Evolutionary conservation across 1,284 basidiomycete genomes (phyloP), one percentile per base, ranked within the genome.

Genomic region (Sporisorium sorghi): DNA sequence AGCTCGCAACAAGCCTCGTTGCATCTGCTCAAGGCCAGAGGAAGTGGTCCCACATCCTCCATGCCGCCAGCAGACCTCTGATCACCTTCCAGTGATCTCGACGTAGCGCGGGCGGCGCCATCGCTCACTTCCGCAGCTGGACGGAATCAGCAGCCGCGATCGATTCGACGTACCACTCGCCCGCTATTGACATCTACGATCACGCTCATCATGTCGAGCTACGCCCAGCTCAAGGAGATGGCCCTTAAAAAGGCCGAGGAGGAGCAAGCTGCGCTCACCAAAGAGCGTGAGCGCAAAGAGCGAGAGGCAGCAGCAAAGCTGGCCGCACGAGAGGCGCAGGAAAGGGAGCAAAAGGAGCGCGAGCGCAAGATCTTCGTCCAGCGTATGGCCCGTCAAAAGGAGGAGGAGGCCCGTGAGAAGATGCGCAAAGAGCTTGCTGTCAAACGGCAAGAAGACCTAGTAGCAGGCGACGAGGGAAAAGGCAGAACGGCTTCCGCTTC

Each of bases 351-450:
- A 30, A 59, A 71, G 53, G 68, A 75, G 28, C 59, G 63, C n/a
- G 68, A 75, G 19, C 52, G 63, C 3, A 75, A 65, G 64, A 71
- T 75, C 10, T 48, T 75, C 9, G 56, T 68, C 8, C 64, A 71
- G 33, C 65, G 60, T 14, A 64, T 75, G 58, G 37, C 63, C 9
- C 44, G 60, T 14, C 68, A 75, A 43, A 75, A 68, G 47, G 64
- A 75, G 49, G 61, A 72, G 12, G 73, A 67, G 23, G 64, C 63
- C 2, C 59, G 59, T 10, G 73, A 75, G 47, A 52, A 49, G 26
- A n/a, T 62, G 37, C 63, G 64, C n/a, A 62, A 63, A 39, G 68
- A 75, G 47, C 49, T 54, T 15, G 65, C 71, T 2, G 43, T 12
- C 10, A 56, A 55, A 30, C 24, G 58, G 1, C 35, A 46, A 14